These are phyloP conservation scores for Uronychia setigera DNA, from an alignment of 73 alveolate genomes.

Conservation along the genomic window DNA sequence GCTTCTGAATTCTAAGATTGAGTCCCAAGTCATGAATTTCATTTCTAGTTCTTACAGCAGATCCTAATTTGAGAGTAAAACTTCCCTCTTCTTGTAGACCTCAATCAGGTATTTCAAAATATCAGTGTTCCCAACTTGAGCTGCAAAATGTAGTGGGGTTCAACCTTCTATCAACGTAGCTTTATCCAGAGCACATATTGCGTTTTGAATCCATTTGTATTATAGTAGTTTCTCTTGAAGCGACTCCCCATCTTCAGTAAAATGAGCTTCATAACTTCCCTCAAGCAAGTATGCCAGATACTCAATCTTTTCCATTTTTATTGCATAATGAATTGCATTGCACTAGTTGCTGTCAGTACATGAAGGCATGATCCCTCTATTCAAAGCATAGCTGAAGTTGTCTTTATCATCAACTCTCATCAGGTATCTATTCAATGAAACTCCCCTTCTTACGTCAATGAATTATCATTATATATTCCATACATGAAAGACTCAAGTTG, in stretches of 20 bases:
- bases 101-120: background rate
- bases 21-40: background rate
- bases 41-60: background rate
- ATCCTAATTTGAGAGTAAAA: background rate
- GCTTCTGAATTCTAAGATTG: background rate
- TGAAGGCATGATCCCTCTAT: conserved; percentile 8
- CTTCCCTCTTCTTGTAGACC: conserved; percentile 1
- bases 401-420: background rate
- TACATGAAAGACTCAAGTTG: background rate
- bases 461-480: conserved; percentile 7
- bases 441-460: background rate
- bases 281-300: conserved; percentile 3
- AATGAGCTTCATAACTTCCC: background rate
- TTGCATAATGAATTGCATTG: conserved; percentile 15
- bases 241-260: background rate
- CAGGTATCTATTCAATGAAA: background rate
- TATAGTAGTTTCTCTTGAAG: background rate
- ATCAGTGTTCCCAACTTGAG: background rate
- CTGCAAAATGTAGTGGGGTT: background rate
- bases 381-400: background rate
- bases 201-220: conserved; percentile 2
- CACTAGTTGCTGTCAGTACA: background rate
- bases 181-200: conserved; percentile 1
- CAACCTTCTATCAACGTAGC: background rate
- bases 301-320: background rate